Conservation (phyloP, 139 green algal species). For the Gonium pectorale region DNA sequence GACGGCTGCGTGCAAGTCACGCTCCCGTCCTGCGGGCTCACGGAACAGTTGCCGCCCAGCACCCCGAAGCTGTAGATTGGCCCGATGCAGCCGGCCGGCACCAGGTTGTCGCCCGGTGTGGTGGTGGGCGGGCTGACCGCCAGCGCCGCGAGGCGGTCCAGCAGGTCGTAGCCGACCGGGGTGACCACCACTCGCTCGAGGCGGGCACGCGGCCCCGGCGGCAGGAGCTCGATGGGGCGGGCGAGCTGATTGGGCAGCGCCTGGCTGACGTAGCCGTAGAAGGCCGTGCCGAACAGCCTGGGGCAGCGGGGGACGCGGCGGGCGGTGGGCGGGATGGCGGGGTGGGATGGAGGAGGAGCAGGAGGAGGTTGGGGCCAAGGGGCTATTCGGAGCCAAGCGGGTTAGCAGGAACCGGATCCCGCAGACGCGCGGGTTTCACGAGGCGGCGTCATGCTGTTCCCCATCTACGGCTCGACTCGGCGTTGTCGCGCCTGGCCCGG, state of each 20-base stretch:
- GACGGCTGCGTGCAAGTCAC: slow-evolving; percentile 28
- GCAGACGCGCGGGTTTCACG: too few relatives aligned
- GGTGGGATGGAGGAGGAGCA: too few relatives aligned
- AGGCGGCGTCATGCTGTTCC: too few relatives aligned
- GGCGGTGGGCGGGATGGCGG: too few relatives aligned
- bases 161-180: slow-evolving; percentile 39
- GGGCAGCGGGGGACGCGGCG: not conserved
- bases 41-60: slow-evolving; percentile 48
- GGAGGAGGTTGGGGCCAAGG: too few relatives aligned
- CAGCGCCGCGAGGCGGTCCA: slow-evolving; percentile 27
- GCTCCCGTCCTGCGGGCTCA: not conserved
- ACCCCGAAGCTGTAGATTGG: slow-evolving; percentile 45
- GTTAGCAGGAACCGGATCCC: too few relatives aligned
- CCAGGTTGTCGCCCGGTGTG: not conserved
- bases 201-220: not conserved
- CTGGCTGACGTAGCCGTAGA: slow-evolving; percentile 40
- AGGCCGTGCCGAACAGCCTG: slow-evolving; percentile 44
- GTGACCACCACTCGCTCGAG: slow-evolving; percentile 33
- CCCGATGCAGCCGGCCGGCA: slow-evolving; percentile 45
- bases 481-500: too few relatives aligned
- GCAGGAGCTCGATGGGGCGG: slow-evolving; percentile 38
- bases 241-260: slow-evolving; percentile 44
- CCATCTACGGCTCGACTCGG: too few relatives aligned
- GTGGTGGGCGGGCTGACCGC: not conserved
- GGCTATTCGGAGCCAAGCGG: too few relatives aligned